Conservation (phyloP, 2,329 filamentous ascomycete genomes). For the Sarocladium brachiariae region DNA sequence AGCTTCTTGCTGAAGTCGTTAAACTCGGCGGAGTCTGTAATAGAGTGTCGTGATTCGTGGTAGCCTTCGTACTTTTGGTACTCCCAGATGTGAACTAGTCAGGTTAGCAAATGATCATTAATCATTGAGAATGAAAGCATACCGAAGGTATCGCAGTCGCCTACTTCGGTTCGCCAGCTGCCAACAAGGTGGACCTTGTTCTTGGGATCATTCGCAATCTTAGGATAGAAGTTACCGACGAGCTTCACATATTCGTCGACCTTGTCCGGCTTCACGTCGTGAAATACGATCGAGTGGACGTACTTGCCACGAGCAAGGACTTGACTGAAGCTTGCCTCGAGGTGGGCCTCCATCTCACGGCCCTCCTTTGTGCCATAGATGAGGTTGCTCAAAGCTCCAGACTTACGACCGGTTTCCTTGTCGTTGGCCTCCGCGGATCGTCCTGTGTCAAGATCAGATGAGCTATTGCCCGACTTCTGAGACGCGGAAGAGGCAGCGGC, state of each 20-base stretch:
- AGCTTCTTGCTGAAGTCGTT: conserved; percentile 77
- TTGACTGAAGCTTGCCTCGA: conserved; percentile 93
- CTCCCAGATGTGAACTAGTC: conserved; percentile 94
- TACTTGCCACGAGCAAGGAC: conserved; percentile 95
- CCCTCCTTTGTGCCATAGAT: conserved; percentile 98
- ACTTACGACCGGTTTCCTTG: conserved; percentile 56
- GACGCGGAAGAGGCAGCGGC: conserved; percentile 27
- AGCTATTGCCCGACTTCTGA: conserved; percentile 33
- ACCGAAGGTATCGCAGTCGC: conserved; percentile 96
- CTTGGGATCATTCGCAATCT: conserved; percentile 73
- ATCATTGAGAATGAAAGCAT: conserved; percentile 23
- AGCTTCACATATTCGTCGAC: conserved; percentile 91
- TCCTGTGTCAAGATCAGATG: conserved; percentile 29
- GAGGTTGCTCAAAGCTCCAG: conserved; percentile 71
- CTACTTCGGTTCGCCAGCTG: conserved; percentile 97
- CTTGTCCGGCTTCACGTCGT: conserved; percentile 91
- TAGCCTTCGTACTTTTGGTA: conserved; percentile 97
- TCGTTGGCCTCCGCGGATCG: conserved; percentile 48
- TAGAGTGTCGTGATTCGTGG: conserved; percentile 82
- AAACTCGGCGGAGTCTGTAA: conserved; percentile 77
- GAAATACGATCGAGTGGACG: conserved; percentile 94
- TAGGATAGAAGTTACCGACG: conserved; percentile 86
- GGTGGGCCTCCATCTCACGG: conserved; percentile 87
- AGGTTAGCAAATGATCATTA: conserved; percentile 12
- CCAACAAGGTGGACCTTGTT: conserved; percentile 96